Evolutionary conservation across 257 asterid genomes (phyloP), one percentile per base, ranked within the genome.

Genomic region (Petunia axillaris): DNA sequence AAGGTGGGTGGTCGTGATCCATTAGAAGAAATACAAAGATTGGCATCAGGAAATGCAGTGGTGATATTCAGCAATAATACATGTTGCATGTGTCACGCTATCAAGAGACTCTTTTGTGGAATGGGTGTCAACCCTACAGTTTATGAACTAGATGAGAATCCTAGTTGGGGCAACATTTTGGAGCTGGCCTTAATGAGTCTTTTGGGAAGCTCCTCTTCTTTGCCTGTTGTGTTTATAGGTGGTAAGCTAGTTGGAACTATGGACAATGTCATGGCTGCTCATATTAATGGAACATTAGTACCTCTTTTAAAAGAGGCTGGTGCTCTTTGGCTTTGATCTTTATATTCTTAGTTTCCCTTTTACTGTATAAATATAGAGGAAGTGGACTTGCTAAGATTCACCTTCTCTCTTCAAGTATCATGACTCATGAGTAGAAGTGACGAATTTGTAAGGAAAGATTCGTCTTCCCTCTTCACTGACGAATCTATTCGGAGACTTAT

Each of bases 261-360:
- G 75, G 87, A 84, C 63, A 52, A 9, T 35, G 82, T 84, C 53
- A 73, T 84, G 83, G 87, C 87, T 0, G 58, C 87, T 71, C 85
- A 84, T 8, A 84, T 84, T 38, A 84, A 77, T 16, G 87, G 81
- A 52, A 40, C 82, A 8, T 82, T 84, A 14, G 82, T 77, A 7
- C 84, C 87, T 3, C 84, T 84, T 78, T 83, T 84, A 41, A 81
- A 81, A 77, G 75, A 81, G 52, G 82, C 87, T 53, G 87, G 85
- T 8, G 86, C 86, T 54, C 83, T 83, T 40, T 83, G 86, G 83
- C 83, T 83, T 46, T 83, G 46, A 83, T 50, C 44, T 44, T 53
- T 46, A 13, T 3, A 1, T 44, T n/a, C 1, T 6, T 3, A 3
- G 0, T 41, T 39, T 38, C 1, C 5, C 9, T 50, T 50, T 48